phyloP scores from a whole-genome alignment of 2,329 filamentous ascomycete species.

The Diplodia sapinea region DNA sequence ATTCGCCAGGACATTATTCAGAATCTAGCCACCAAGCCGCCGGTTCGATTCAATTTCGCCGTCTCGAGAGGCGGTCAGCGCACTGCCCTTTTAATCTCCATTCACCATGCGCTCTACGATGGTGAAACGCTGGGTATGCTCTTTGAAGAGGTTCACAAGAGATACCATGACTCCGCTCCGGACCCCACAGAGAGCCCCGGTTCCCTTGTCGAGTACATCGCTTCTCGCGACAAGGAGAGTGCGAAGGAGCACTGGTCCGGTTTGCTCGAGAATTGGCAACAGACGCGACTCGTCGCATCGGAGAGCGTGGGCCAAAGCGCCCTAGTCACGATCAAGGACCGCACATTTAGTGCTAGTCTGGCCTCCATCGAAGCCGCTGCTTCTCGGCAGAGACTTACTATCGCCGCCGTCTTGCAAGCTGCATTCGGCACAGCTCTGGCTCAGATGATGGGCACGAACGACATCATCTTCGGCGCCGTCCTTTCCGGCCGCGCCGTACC shows the following conservation, averaged over 20 bases:
- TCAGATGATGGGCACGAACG: constrained; percentile 38
- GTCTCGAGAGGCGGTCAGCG: constrained; percentile 36
- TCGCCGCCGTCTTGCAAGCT: constrained; percentile 43
- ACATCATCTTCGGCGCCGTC: constrained; percentile 45
- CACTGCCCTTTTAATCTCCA: constrained; percentile 41
- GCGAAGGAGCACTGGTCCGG: constrained; percentile 36
- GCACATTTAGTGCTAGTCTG: constrained; percentile 35
- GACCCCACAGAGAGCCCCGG: constrained; percentile 36
- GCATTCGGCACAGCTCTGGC: constrained; percentile 46
- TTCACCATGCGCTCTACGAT: constrained; percentile 50
- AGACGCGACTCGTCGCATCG: constrained; percentile 52
- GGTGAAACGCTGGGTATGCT: constrained; percentile 45
- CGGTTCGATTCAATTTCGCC: constrained; percentile 39
- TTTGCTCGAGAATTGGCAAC: constrained; percentile 40
- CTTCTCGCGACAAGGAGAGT: constrained; percentile 37
- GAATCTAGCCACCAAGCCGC: constrained; percentile 35
- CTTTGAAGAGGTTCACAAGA: constrained; percentile 41
- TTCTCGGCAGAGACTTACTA: constrained; percentile 40
- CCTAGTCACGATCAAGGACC: background rate
- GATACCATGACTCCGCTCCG: constrained; percentile 36
- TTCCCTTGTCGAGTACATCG: constrained; percentile 40
- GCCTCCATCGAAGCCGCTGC: constrained; percentile 39
- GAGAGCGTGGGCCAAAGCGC: constrained; percentile 6
- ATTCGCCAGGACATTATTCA: constrained; percentile 33
- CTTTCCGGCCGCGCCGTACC: constrained; percentile 45